Percentiles rank a stretch among this genome's conserved stretches.
These are phyloP conservation scores for Coemansia sp. DNA, from an alignment of 192 early-diverging fungal species.

Conservation along the genomic window DNA sequence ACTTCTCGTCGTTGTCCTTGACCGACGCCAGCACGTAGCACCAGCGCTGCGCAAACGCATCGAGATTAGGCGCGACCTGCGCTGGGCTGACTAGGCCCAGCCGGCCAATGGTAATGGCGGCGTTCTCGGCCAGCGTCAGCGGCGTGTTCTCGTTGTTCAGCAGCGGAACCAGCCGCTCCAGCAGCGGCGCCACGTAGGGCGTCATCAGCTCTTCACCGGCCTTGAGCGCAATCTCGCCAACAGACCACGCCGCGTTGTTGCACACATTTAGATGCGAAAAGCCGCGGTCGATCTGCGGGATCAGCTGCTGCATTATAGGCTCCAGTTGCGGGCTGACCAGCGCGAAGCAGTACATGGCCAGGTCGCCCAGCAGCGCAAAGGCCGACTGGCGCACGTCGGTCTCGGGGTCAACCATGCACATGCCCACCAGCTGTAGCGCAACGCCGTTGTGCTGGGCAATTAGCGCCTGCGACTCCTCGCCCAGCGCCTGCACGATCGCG, in stretches of 20 bases:
- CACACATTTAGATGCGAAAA: slow-evolving; percentile 68
- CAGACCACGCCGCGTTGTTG: slow-evolving; percentile 99
- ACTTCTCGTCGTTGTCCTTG: slow-evolving; percentile 95
- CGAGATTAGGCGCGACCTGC: slow-evolving; percentile 80
- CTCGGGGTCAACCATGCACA: slow-evolving; percentile 72
- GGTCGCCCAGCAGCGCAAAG: slow-evolving; percentile 94
- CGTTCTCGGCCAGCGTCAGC: slow-evolving; percentile 85
- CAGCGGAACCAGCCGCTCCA: slow-evolving; percentile 81
- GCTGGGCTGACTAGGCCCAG: slow-evolving; percentile 83
- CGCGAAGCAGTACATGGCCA: slow-evolving; percentile 86
- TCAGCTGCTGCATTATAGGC: slow-evolving; percentile 74
- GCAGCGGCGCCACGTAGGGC: slow-evolving; percentile 72
- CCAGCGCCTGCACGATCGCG: slow-evolving; percentile 90
- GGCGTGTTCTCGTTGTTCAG: slow-evolving; percentile 65
- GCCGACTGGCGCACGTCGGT: slow-evolving; percentile 91
- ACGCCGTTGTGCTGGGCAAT: slow-evolving; percentile 67
- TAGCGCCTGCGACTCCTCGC: slow-evolving; percentile 67
- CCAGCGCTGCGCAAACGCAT: slow-evolving; percentile 80
- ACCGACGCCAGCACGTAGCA: slow-evolving; percentile 72
- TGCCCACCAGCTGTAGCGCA: slow-evolving; percentile 71
- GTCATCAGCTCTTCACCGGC: slow-evolving; percentile 66
- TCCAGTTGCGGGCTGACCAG: slow-evolving; percentile 77
- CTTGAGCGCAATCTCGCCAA: slow-evolving; percentile 93
- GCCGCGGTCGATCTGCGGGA: slow-evolving; percentile 66
- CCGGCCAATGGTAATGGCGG: slow-evolving; percentile 96